Evolutionary conservation across 2,329 filamentous ascomycete genomes (phyloP), one percentile per base, ranked within the genome.

Genomic region (Drechslera avenae): DNA sequence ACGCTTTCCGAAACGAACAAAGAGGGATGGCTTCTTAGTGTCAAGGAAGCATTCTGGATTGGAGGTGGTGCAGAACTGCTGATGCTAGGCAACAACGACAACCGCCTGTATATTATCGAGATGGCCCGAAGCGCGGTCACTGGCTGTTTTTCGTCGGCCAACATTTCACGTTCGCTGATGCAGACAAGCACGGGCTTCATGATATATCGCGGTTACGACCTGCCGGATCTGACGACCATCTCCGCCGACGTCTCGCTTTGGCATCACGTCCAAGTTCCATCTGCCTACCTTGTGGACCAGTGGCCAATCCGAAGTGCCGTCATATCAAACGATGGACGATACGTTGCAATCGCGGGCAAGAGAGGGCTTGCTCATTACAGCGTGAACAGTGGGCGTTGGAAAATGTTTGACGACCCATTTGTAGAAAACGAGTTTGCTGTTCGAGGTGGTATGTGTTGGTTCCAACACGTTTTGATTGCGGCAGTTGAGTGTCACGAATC

Each of bases 371-470:
- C 93, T 8, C 94, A 99, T 72, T 99, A 99, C 74, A 97, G 94
- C 66, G 85, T 97, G 54, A 89, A 89, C 60, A 97, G 93, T 68
- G 90, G 93, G 21, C 84, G 94, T 51, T 99, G 94, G 94, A 97
- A 96, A 71, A 95, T 89, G 0, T 99, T 99, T 71, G 83, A 88
- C 40, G 91, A 92, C 63, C 83, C 86, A 19, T 84, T 83, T 23
- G 83, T 87, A 67, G 94, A 97, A 73, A 91, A 92, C 63, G 90
- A 92, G 56, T 99, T 99, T 69, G 86, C 91, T 18, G 90, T 99
- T 12, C 83, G 92, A 56, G 94, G 94, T 40, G 94, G 94, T 5
- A 96, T 99, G 92, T 97, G 93, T 71, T 99, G 94, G 94, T 92
- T 96, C 69, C 91, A 96, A 60, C 93, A 99, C 74, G 89, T 97